Evolutionary conservation across 129 eudicot species (phyloP).

Genomic region (Pseudognaphalium luteoalbum): DNA sequence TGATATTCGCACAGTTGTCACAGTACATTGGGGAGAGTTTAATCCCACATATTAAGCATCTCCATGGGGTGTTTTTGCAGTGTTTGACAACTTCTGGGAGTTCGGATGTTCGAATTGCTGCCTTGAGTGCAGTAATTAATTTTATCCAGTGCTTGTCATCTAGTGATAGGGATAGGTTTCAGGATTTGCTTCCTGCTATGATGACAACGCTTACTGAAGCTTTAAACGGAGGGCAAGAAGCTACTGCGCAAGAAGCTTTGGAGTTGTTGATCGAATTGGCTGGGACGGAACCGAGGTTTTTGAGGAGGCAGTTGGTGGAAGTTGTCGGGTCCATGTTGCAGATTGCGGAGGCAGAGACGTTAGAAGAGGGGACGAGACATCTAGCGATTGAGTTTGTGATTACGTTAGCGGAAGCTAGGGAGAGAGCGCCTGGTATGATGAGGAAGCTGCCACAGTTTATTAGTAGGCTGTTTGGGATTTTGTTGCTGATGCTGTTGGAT

Average conservation of each 20-base stretch:
- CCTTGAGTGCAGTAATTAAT: conserved; percentile 83
- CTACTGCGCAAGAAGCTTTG: conserved; percentile 93
- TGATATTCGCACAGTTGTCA: conserved; percentile 82
- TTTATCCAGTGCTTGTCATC: conserved; percentile 89
- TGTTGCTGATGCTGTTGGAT: conserved; percentile 78
- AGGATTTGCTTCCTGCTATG: conserved; percentile 93
- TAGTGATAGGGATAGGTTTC: conserved; percentile 83
- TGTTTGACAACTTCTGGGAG: conserved; percentile 55
- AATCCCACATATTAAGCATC: conserved; percentile 58
- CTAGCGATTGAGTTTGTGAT: conserved; percentile 86
- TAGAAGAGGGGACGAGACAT: conserved; percentile 93
- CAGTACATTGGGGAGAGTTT: conserved; percentile 83
- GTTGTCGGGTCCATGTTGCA: conserved; percentile 97
- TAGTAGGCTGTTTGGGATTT: conserved; percentile 66
- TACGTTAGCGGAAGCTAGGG: conserved; percentile 86
- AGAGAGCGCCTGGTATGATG: conserved; percentile 96
- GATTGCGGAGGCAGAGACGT: conserved; percentile 81
- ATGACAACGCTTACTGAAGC: conserved; percentile 93
- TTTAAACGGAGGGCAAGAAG: conserved; percentile 80
- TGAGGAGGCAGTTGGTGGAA: conserved; percentile 91
- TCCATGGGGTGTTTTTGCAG: conserved; percentile 73
- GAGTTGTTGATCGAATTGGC: conserved; percentile 96
- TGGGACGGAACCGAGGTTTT: conserved; percentile 92
- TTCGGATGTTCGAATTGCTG: conserved; percentile 84
- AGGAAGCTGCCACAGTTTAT: conserved; percentile 88